phyloP scores from a whole-genome alignment of 257 asterid genomes.

The Solanum medicagineum region DNA sequence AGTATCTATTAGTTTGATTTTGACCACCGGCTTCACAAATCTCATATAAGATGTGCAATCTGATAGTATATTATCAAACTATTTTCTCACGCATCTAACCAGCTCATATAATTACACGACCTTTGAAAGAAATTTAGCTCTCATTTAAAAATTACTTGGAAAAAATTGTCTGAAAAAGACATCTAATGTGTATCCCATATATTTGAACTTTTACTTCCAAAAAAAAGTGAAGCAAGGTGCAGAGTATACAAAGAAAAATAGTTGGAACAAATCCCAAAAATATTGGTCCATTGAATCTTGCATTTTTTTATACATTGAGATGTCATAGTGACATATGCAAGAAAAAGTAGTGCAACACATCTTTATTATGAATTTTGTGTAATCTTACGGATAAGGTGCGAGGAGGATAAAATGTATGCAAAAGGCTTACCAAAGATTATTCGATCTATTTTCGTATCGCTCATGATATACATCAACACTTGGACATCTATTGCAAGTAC shows the following conservation, averaged over 20 bases:
- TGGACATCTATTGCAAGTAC: too few species aligned
- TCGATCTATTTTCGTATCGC: too few species aligned
- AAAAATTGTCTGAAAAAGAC: background rate
- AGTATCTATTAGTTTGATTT: background rate
- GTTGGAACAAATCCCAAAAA: background rate
- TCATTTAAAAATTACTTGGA: background rate
- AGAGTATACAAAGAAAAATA: background rate
- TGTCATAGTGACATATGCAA: background rate
- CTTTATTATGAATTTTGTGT: too few species aligned
- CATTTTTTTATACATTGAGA: background rate
- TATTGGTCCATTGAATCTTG: conserved; percentile 1
- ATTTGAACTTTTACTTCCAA: background rate
- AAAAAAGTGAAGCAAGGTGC: background rate
- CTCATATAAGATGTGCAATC: background rate
- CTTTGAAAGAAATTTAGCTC: background rate
- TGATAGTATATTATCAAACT: background rate
- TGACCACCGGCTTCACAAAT: background rate
- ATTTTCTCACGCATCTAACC: background rate
- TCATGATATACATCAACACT: too few species aligned
- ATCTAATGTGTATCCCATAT: background rate
- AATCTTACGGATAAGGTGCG: too few species aligned
- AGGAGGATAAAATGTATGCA: too few species aligned
- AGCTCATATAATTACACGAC: background rate
- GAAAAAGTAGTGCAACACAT: background rate
- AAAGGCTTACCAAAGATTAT: too few species aligned